These are phyloP conservation scores for Kwoniella pini DNA, from an alignment of 768 basidiomycete species.

Conservation along the genomic window DNA sequence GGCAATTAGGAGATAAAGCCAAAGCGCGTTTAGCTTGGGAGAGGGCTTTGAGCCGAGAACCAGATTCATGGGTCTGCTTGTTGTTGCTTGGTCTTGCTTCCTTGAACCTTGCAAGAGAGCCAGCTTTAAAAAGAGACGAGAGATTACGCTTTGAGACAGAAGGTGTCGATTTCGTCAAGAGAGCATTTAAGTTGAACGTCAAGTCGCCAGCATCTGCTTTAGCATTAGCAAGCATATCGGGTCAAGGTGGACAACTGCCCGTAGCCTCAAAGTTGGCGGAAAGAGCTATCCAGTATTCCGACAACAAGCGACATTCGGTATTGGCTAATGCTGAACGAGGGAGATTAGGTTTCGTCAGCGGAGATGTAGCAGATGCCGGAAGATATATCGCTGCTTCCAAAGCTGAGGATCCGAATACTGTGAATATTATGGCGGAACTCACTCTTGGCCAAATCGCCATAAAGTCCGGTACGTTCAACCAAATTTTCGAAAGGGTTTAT, in stretches of 20 bases:
- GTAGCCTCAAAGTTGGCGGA: slow-evolving; percentile 92
- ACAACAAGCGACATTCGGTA: slow-evolving; percentile 63
- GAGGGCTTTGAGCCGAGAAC: slow-evolving; percentile 73
- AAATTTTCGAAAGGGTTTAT: too few relatives aligned
- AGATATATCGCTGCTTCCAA: slow-evolving; percentile 72
- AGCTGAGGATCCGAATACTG: slow-evolving; percentile 61
- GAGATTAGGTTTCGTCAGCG: slow-evolving; percentile 75
- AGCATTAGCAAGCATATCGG: slow-evolving; percentile 37
- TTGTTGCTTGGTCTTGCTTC: slow-evolving; percentile 82
- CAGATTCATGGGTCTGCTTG: slow-evolving; percentile 73
- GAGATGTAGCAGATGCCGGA: slow-evolving; percentile 64
- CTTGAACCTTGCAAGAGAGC: slow-evolving; percentile 79
- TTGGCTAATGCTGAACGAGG: slow-evolving; percentile 83
- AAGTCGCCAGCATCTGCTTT: slow-evolving; percentile 43
- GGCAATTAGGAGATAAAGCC: slow-evolving; percentile 79
- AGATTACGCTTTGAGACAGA: slow-evolving; percentile 53
- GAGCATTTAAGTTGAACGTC: slow-evolving; percentile 57
- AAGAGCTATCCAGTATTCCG: slow-evolving; percentile 88
- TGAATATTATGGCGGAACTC: slow-evolving; percentile 71
- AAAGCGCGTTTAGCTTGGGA: slow-evolving; percentile 89
- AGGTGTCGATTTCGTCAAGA: slow-evolving; percentile 62
- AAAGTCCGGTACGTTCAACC: slow-evolving; percentile 64
- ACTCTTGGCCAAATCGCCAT: slow-evolving; percentile 86
- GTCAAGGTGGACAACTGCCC: slow-evolving; percentile 33
- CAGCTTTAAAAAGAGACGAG: slow-evolving; percentile 65